These are phyloP conservation scores for Clitoria ternatea DNA, from an alignment of 306 rosid species.

Conservation along the genomic window DNA sequence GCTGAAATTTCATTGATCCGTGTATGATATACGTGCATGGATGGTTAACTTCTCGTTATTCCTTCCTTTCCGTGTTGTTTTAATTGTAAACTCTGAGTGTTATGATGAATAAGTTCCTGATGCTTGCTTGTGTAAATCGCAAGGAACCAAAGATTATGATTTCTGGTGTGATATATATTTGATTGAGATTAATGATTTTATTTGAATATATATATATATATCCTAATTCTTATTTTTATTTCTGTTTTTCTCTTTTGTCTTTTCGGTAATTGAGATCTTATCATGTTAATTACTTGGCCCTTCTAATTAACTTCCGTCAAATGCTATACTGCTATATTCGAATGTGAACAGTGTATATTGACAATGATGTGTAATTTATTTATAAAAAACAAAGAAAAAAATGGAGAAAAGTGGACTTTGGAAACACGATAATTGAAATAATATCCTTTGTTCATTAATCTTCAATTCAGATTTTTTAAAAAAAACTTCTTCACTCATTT, in stretches of 20 bases:
- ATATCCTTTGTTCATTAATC: too few species aligned
- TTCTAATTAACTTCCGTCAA: background rate
- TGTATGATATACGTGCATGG: constrained; percentile 15
- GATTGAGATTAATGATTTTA: background rate
- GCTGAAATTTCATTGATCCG: background rate
- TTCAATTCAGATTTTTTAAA: too few species aligned
- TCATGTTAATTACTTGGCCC: background rate
- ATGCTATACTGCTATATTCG: too few species aligned
- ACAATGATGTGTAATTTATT: too few species aligned
- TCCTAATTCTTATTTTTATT: background rate
- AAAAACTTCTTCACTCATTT: too few species aligned
- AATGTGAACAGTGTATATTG: too few species aligned
- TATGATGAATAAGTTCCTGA: background rate
- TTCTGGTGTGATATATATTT: background rate
- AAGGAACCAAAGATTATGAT: background rate
- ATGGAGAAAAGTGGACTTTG: too few species aligned
- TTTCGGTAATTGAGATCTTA: background rate
- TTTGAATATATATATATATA: background rate
- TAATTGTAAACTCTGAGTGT: background rate
- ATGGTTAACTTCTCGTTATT: constrained; percentile 25
- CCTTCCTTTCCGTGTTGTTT: background rate
- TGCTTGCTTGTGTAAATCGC: background rate
- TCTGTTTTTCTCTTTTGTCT: background rate
- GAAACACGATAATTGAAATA: too few species aligned
- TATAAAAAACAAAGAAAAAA: too few species aligned